Evolutionary conservation across 2,329 filamentous ascomycete genomes (phyloP).

Genomic region (Chaetomiaceae sp.): DNA sequence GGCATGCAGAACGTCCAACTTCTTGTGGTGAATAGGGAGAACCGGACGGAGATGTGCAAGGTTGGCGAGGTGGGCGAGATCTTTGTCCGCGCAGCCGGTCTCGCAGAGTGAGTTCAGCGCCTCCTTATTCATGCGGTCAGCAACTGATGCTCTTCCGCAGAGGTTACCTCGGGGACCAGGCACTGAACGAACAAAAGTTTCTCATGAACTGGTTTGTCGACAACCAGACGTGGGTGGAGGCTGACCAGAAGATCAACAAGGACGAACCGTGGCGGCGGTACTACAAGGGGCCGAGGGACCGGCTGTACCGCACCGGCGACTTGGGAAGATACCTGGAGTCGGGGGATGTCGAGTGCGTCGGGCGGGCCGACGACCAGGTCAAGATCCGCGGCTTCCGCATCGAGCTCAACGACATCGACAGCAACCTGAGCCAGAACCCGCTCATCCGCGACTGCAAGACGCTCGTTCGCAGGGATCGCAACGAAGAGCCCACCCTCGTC

Average conservation of each 20-base stretch:
- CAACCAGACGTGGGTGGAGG: constrained; percentile 59
- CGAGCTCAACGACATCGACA: constrained; percentile 90
- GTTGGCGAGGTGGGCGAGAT: constrained; percentile 82
- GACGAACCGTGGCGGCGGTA: constrained; percentile 70
- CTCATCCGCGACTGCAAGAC: constrained; percentile 82
- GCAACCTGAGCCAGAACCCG: constrained; percentile 65
- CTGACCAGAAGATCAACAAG: constrained; percentile 50
- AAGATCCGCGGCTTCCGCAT: constrained; percentile 96
- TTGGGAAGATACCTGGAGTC: constrained; percentile 65
- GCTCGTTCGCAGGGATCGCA: constrained; percentile 72
- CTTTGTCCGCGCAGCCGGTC: constrained; percentile 71
- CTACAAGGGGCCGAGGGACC: constrained; percentile 76
- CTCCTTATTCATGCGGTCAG: neutral
- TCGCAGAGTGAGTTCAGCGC: constrained; percentile 53
- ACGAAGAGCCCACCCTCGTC: constrained; percentile 80
- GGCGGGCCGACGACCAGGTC: constrained; percentile 80
- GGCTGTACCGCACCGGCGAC: constrained; percentile 83
- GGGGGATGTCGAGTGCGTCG: constrained; percentile 71
- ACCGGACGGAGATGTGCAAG: constrained; percentile 62
- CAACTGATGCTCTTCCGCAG: constrained; percentile 8
- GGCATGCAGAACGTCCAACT: constrained; percentile 89
- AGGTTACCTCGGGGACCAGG: constrained; percentile 42
- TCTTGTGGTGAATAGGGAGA: constrained; percentile 68
- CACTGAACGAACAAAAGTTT: constrained; percentile 68
- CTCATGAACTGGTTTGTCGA: constrained; percentile 82